Base-by-base conservation (phyloP, 2,329 filamentous ascomycete species). In the Biscogniauxia mediterranea region DNA sequence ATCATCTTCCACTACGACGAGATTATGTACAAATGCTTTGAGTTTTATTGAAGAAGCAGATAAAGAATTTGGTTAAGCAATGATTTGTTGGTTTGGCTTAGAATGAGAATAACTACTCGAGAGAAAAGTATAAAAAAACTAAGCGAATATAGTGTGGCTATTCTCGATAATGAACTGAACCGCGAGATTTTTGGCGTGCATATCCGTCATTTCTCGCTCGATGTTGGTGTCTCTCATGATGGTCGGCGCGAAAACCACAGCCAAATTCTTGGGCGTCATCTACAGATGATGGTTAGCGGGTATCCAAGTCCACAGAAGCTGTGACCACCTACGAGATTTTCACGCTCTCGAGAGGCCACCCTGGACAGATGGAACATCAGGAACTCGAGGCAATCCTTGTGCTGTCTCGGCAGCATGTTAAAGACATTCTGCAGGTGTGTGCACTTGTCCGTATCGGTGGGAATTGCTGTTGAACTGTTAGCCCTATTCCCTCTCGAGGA, bases 251-350 rank as follows among this genome's bases (percentile, higher is more conserved):
- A 99, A 99, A 46, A 99, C 95, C 51, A 99, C 95, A 3, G 95
- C 93, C 63, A 98, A 80, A 73, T 99, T 99, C 78, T 96, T 91
- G 60, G 94, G 91, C 23, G 92, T 97, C 95, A 99, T 99, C 87
- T 91, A 62, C 2, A 53, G 13, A 53, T 25, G 3, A 53, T 26
- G 3, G 61, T 76, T 66, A 78, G 72, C 52, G 21, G 21, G 38
- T 55, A 5, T 52, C 9, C 46, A 11, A 11, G 8, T 9, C 42
- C 38, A 0, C 59, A 46, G 19, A 58, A 56, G n/a, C 57, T n/a
- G 38, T 2, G 19, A 26, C n/a, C 49, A 79, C 87, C 69, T 81
- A 91, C 89, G 75, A 97, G 77, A 73, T 98, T 98, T 74, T 96
- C 90, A 49, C 84, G 85, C 73, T 96, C 90, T 66, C 91, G 87